Base-by-base conservation (phyloP, 78 protist genomes). In the Monosiga brevicollis region DNA sequence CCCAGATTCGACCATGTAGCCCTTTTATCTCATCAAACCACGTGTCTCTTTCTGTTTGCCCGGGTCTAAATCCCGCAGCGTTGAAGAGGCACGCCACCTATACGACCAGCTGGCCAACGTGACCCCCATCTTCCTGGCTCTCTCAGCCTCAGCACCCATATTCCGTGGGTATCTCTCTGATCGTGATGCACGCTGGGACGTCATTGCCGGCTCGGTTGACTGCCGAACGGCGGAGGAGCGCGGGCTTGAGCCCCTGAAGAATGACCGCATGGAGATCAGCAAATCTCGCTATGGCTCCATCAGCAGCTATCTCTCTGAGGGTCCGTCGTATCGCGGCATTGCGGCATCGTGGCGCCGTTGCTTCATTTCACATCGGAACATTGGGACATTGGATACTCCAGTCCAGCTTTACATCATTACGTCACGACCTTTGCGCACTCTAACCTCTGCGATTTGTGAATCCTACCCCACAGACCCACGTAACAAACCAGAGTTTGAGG, bases 191-290 rank as follows among this genome's bases (percentile, higher is more conserved):
- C 88, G 99, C 24, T 97, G 98, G 98, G 49, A 88, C 34, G 74
- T 88, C 29, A 94, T 97, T 71, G 37, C 97, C 11, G 91, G 54
- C 43, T 89, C 96, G 0, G 99, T 97, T 23, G 99, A 97, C 62
- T 97, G 94, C 71, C 86, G 99, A 41, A 92, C 94, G 6, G 78
- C 38, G 1, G 88, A 83, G n/a, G 97, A 93, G 84, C 73, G 86
- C 20, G 94, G 93, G n/a, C 22, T 54, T 24, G 75, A 77, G 87
- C 89, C 88, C 42, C 78, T 87, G 36, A 76, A 41, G 32, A 11
- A 49, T 1, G 79, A 71, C 77, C 89, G 81, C 25, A 36, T 34
- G 42, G 72, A 40, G 41, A 86, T 94, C 49, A 75, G 40, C 37
- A 94, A 95, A 77, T 89, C 94, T 9, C 87, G 97, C 55, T 95